Conservation (phyloP, 2,329 filamentous ascomycete genomes). For the Neophaeococcomyces aloes region DNA sequence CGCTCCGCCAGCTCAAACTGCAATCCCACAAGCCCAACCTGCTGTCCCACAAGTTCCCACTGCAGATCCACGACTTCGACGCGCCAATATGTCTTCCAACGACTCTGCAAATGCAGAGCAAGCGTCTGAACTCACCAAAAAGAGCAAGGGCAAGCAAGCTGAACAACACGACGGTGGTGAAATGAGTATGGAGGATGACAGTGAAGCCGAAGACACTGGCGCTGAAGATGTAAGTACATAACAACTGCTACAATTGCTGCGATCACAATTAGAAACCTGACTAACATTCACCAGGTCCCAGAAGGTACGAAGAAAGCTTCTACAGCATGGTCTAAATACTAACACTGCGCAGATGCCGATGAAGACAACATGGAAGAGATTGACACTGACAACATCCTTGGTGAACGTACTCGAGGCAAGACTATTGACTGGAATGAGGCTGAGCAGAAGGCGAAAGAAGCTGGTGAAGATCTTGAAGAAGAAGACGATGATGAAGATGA, state of each 20-base stretch:
- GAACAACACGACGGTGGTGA: constrained; percentile 47
- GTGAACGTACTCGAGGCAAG: constrained; percentile 80
- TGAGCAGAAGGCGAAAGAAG: constrained; percentile 69
- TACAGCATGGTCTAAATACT: not conserved
- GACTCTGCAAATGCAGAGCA: constrained; percentile 16
- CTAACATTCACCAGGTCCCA: constrained; percentile 1
- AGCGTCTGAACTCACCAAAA: constrained; percentile 34
- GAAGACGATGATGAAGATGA: constrained; percentile 51
- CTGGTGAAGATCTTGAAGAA: constrained; percentile 54
- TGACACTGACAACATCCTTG: constrained; percentile 79
- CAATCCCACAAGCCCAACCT: too few species aligned
- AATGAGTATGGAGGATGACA: constrained; percentile 67
- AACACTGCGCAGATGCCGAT: constrained; percentile 51
- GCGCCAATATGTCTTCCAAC: constrained; percentile 21
- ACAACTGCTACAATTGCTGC: not conserved
- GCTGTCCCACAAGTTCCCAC: too few species aligned
- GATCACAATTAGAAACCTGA: not conserved
- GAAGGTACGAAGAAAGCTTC: not conserved
- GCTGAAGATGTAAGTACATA: constrained; percentile 36
- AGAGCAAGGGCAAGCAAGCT: constrained; percentile 79
- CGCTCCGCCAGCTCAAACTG: too few species aligned
- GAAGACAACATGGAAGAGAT: constrained; percentile 84
- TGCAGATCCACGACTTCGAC: too few species aligned
- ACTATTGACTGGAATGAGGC: constrained; percentile 90
- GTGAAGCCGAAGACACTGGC: constrained; percentile 54